A percentile compares a stretch with the other conserved stretches of the same genome.
Evolutionary conservation across 257 asterid genomes (phyloP).

Genomic region (Scutellaria minor): DNA sequence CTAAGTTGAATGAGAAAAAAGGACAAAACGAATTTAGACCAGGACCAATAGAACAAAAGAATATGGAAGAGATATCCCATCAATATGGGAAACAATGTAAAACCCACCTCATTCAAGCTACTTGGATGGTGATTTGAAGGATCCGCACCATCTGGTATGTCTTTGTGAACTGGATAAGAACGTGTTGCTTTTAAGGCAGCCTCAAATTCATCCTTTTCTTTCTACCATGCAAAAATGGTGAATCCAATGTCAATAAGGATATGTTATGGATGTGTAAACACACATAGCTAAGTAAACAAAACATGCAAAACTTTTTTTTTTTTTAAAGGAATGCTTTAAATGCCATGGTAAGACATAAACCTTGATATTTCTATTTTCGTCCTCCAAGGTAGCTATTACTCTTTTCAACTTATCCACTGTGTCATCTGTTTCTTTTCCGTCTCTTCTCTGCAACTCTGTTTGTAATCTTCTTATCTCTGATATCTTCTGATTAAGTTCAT

Average conservation of each 20-base stretch:
- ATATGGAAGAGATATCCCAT: conserved; percentile 15
- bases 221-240: conserved; percentile 59
- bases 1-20: conserved; percentile 19
- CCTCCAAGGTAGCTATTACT: conserved; percentile 60
- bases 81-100: not conserved
- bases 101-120: conserved; percentile 58
- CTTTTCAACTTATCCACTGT: conserved; percentile 56
- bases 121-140: conserved; percentile 39
- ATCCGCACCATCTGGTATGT: conserved; percentile 41
- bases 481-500: conserved; percentile 68
- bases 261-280: conserved; percentile 29
- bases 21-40: conserved; percentile 1
- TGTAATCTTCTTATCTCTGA: conserved; percentile 68
- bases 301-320: conserved; percentile 11
- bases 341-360: conserved; percentile 47
- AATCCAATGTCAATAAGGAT: conserved; percentile 39
- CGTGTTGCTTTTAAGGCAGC: conserved; percentile 61
- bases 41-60: conserved; percentile 26
- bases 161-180: conserved; percentile 47
- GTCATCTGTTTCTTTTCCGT: conserved; percentile 49
- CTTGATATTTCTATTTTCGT: conserved; percentile 72
- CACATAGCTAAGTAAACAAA: conserved; percentile 23
- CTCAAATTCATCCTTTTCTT: conserved; percentile 70
- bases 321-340: conserved; percentile 23
- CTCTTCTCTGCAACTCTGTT: conserved; percentile 60